Base-by-base conservation (phyloP, 805 yeast genomes). In the Candida awuae region DNA sequence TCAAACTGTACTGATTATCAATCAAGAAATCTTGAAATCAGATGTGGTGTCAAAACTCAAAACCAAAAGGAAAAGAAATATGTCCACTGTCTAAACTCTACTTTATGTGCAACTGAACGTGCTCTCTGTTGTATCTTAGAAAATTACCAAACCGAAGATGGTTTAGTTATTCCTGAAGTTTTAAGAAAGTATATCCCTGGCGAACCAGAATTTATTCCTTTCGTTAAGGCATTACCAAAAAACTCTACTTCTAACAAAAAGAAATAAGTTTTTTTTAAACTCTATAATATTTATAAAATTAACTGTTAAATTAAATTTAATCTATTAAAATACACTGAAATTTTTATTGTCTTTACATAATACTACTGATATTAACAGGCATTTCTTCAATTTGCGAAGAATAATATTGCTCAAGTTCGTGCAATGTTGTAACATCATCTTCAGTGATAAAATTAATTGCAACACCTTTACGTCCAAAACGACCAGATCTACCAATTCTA, bases 1-100 rank as follows among this genome's bases (percentile, higher is more conserved):
- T 90, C 97, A 43, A 92, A 92, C 76, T 92, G 98, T 78, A 92
- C 98, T 44, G 98, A 92, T 69, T 92, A 92, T 68, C 98, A 92
- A 73, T 85, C 97, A 38, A 84, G 98, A 73, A 90, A 90, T 75
- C 74, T 92, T 61, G 98, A 92, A 72, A 92, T 92, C 59, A 83
- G 98, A 76, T 92, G 97, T 66, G 98, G 98, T 63, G 84, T 92
- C 57, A 88, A 90, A 72, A 85, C 90, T 67, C 78, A 80, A 71
- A 85, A 86, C 65, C 96, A 88, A 67, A 80, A 80, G 55, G 95
- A 87, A 61, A 92, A 92, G 85, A 88, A 84, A 66, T 92, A 92
- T 66, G 98, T 92, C 45, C 98, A 92, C 67, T 92, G 98, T 71
- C 75, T 92, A 70, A 92, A 92, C 77, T 86, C 96, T 38, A 92